These are phyloP conservation scores for Cucurbita moschata DNA, from an alignment of 306 rosid genomes.

Conservation along the genomic window DNA sequence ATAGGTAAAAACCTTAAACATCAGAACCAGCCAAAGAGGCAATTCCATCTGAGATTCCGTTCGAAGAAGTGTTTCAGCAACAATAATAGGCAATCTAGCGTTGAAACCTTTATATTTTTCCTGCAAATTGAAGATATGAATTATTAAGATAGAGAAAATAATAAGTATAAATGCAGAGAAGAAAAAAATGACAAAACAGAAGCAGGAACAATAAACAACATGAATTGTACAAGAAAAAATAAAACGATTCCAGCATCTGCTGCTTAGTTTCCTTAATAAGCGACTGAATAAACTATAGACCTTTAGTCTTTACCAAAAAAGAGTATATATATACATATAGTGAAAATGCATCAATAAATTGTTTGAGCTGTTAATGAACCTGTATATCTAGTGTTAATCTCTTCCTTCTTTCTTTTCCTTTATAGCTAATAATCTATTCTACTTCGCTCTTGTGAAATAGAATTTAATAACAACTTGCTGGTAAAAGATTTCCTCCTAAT, in stretches of 20 bases:
- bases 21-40: conserved; percentile 85
- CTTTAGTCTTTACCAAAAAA: no score
- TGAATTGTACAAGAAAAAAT: neutral
- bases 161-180: neutral
- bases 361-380: no score
- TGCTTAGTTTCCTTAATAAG: neutral
- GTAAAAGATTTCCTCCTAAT: neutral
- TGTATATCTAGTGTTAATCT: no score
- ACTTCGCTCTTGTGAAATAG: neutral
- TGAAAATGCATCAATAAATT: no score
- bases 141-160: neutral
- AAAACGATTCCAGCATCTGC: no score
- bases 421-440: neutral
- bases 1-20: conserved; percentile 45
- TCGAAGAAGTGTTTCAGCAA: conserved; percentile 80
- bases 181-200: neutral
- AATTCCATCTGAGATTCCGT: conserved; percentile 69
- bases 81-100: conserved; percentile 61
- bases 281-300: neutral
- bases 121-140: conserved; percentile 30
- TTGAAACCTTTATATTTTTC: conserved; percentile 60
- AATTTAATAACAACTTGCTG: neutral
- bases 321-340: no score
- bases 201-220: neutral
- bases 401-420: no score